A percentile compares a stretch with the other conserved stretches of the same genome.
These are phyloP conservation scores for Annona cherimola DNA, from an alignment of 164 flowering plant species.

Conservation along the genomic window DNA sequence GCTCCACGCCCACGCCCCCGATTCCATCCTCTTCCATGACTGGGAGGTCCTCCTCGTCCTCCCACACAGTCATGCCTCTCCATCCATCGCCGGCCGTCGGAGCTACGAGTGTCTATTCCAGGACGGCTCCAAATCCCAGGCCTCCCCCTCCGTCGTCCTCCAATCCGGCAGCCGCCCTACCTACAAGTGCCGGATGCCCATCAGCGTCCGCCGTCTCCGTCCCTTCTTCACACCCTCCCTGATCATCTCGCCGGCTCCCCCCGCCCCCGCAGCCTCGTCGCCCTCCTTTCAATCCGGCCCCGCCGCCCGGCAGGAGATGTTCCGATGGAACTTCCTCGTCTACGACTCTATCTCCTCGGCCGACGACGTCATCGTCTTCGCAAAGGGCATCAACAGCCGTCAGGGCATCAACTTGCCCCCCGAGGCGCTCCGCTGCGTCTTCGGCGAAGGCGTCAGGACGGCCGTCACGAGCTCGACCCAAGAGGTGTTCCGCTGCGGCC, in stretches of 20 bases:
- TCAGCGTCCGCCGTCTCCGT: conserved; percentile 33
- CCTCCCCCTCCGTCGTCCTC: conserved; percentile 36
- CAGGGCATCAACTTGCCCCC: conserved; percentile 47
- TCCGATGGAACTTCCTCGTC: conserved; percentile 47
- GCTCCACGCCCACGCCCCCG: conserved; percentile 5
- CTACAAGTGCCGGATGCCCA: conserved; percentile 55
- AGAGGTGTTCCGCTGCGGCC: conserved; percentile 76
- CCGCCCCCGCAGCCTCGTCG: not conserved
- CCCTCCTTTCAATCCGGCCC: conserved; percentile 2
- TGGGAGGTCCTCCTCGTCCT: conserved; percentile 65
- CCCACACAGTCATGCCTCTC: not conserved
- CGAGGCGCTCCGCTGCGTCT: conserved; percentile 50
- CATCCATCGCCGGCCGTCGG: not conserved
- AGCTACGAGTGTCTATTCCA: conserved; percentile 42
- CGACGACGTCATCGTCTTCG: conserved; percentile 69
- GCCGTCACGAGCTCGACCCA: conserved; percentile 57
- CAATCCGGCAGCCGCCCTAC: conserved; percentile 23
- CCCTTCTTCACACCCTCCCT: conserved; percentile 43
- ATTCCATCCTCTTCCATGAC: conserved; percentile 54
- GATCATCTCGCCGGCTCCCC: conserved; percentile 2
- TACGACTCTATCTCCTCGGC: conserved; percentile 70
- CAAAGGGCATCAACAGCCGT: conserved; percentile 62
- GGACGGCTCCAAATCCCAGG: conserved; percentile 48
- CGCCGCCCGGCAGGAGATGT: conserved; percentile 17
- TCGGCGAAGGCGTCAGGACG: conserved; percentile 34